Conservation (phyloP, 129 eudicot species). For the Tagetes patula region DNA sequence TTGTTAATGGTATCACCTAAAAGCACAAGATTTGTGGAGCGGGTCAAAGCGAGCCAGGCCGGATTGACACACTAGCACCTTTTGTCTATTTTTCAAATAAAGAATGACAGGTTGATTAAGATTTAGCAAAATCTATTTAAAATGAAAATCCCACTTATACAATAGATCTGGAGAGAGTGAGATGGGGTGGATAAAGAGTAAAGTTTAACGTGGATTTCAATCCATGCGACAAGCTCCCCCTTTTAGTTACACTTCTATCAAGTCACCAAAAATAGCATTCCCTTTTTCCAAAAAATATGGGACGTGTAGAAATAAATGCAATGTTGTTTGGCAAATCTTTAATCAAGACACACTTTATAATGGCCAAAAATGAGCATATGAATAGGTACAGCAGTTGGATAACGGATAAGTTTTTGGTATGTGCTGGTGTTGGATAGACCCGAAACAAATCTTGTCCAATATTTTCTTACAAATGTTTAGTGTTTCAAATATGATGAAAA, state of each 20-base stretch:
- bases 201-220: too few species aligned
- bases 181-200: too few species aligned
- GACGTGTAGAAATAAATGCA: too few species aligned
- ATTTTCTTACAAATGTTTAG: not conserved
- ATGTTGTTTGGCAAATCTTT: too few species aligned
- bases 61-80: not conserved
- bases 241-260: too few species aligned
- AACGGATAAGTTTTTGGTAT: not conserved
- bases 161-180: too few species aligned
- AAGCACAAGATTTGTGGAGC: not conserved
- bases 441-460: not conserved
- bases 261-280: too few species aligned
- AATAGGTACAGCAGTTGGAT: not conserved
- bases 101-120: not conserved
- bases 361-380: too few species aligned
- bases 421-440: too few species aligned
- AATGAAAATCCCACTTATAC: too few species aligned
- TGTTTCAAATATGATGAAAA: not conserved
- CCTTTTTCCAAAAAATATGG: too few species aligned
- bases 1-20: not conserved
- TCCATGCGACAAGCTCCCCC: not conserved
- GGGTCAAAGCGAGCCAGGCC: not conserved
- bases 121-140: not conserved
- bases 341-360: too few species aligned
- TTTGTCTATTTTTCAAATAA: not conserved